phyloP scores from a whole-genome alignment of 306 rosid species.

The Urtica urens region DNA sequence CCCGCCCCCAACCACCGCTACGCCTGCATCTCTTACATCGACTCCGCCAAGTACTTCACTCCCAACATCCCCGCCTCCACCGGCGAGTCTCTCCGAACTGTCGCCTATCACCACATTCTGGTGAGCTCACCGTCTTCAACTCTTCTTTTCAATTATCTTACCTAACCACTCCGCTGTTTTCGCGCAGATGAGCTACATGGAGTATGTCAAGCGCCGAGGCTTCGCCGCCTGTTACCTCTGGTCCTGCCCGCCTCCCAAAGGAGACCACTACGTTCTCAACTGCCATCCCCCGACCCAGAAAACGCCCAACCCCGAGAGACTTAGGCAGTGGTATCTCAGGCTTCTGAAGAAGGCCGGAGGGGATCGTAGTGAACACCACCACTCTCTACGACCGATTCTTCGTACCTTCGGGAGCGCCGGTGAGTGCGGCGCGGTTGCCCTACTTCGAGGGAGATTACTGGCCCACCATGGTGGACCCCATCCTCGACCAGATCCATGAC shows the following conservation, averaged over 20 bases:
- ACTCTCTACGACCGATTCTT: conserved; percentile 50
- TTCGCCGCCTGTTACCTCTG: conserved; percentile 50
- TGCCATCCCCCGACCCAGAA: conserved; percentile 52
- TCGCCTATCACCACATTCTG: conserved; percentile 66
- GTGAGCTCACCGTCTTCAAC: conserved; percentile 16
- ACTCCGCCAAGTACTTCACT: conserved; percentile 58
- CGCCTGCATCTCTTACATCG: conserved; percentile 53
- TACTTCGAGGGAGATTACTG: conserved; percentile 70
- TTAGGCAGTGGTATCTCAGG: conserved; percentile 41
- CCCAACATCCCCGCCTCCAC: conserved; percentile 26
- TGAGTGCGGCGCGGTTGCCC: conserved; percentile 50
- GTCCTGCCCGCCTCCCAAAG: conserved; percentile 54
- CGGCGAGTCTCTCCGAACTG: conserved; percentile 63
- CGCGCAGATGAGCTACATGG: conserved; percentile 57
- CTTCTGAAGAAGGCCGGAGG: conserved; percentile 35
- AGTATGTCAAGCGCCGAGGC: conserved; percentile 53
- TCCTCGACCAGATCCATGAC: conserved; percentile 22
- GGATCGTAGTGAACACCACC: conserved; percentile 36
- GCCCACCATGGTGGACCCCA: conserved; percentile 32
- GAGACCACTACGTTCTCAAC: conserved; percentile 48
- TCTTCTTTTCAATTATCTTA: no score
- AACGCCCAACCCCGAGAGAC: conserved; percentile 44
- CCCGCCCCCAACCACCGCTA: conserved; percentile 39
- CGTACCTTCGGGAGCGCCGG: conserved; percentile 22
- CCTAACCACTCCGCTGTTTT: no score